A percentile compares a stretch with the other conserved stretches of the same genome.
phyloP scores from a whole-genome alignment of 306 rosid genomes.

The Purshia tridentata region DNA sequence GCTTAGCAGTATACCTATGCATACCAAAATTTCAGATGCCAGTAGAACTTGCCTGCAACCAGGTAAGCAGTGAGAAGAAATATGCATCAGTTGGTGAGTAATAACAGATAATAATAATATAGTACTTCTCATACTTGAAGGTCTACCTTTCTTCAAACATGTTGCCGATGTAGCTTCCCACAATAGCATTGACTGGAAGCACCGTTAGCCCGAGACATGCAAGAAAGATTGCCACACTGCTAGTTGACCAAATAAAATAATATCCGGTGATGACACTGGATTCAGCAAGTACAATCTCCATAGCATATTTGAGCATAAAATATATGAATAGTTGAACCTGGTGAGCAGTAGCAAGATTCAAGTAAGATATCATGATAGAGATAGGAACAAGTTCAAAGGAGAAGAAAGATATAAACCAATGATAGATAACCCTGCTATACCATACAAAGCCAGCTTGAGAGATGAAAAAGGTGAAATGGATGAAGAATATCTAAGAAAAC shows the following conservation, averaged over 20 bases:
- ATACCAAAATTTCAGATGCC: slow-evolving; percentile 77
- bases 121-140: not conserved
- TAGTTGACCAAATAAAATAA: slow-evolving; percentile 81
- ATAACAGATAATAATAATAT: not conserved
- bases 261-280: slow-evolving; percentile 84
- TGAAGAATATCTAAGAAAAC: not conserved
- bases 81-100: not conserved
- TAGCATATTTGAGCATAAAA: slow-evolving; percentile 90
- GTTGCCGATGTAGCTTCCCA: slow-evolving; percentile 85
- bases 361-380: not conserved
- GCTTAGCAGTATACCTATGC: slow-evolving; percentile 73
- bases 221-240: slow-evolving; percentile 84
- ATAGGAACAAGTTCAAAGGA: not conserved
- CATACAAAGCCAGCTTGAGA: not conserved
- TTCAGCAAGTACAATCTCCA: slow-evolving; percentile 89
- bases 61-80: slow-evolving; percentile 12
- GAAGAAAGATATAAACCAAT: not conserved
- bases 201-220: slow-evolving; percentile 95
- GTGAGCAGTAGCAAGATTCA: slow-evolving; percentile 19
- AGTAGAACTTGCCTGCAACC: slow-evolving; percentile 71
- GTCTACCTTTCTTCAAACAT: slow-evolving; percentile 85
- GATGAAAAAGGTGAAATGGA: not conserved
- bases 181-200: slow-evolving; percentile 79
- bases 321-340: slow-evolving; percentile 89
- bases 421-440: not conserved